phyloP scores from a whole-genome alignment of 2,329 filamentous ascomycete species.

The Cordyceps tenuipes region DNA sequence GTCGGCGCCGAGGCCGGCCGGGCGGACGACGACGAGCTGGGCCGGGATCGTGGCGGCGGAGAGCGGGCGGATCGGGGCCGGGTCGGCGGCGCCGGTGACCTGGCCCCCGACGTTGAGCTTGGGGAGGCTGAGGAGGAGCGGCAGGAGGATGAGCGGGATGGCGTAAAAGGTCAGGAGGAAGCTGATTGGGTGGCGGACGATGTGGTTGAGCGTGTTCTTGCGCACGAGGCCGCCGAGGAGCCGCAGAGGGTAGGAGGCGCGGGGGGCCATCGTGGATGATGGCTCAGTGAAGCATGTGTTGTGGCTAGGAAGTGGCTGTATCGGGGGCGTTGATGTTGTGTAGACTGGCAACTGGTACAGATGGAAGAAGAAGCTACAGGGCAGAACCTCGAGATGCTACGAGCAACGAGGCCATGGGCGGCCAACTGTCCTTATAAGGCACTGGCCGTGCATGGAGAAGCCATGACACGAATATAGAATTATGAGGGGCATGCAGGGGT shows the following conservation, averaged over 20 bases:
- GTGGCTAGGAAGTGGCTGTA: no score
- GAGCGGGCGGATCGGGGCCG: constrained; percentile 17
- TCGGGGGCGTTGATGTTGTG: not conserved
- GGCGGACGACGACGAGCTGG: constrained; percentile 21
- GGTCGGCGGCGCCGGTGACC: constrained; percentile 15
- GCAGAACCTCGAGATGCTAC: not conserved
- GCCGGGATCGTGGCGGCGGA: constrained; percentile 14
- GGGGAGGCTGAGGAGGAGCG: constrained; percentile 20
- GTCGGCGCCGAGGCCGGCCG: constrained; percentile 17
- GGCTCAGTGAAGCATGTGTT: not conserved
- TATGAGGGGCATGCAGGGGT: not conserved
- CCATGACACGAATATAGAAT: not conserved
- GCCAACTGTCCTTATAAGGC: not conserved
- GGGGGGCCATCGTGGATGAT: not conserved
- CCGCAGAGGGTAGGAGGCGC: not conserved
- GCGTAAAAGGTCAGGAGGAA: constrained; percentile 20
- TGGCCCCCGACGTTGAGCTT: constrained; percentile 15
- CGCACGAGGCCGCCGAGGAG: constrained; percentile 14
- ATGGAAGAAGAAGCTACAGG: not conserved
- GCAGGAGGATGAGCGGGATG: constrained; percentile 22
- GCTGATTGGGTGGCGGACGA: constrained; percentile 17
- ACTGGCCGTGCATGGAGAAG: not conserved
- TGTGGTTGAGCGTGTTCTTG: constrained; percentile 19
- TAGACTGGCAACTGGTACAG: not conserved
- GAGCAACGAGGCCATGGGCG: not conserved